Conservation (phyloP, 441 rosid genomes). For the Adansonia madagascariensis region DNA sequence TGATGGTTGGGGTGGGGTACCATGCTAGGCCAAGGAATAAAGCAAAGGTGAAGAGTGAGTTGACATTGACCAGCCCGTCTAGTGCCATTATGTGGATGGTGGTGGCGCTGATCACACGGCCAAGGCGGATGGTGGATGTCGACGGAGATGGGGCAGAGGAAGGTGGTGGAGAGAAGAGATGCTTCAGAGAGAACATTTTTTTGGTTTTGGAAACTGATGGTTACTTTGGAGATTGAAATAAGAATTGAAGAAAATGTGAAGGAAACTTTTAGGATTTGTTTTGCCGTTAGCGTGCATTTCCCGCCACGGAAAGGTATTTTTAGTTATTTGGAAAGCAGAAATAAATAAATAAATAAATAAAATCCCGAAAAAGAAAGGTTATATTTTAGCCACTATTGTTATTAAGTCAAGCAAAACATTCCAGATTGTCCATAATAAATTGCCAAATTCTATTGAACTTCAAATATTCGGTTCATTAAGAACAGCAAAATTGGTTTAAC, state of each 20-base stretch:
- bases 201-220: not conserved
- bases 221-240: not conserved
- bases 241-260: not conserved
- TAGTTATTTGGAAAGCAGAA: not conserved
- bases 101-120: conserved; percentile 42
- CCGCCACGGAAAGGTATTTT: conserved; percentile 25
- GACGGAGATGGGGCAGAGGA: conserved; percentile 15
- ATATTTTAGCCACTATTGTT: not conserved
- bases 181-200: not conserved
- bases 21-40: conserved; percentile 74
- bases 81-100: conserved; percentile 71
- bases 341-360: not conserved
- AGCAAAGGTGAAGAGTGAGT: conserved; percentile 80
- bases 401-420: too few species aligned
- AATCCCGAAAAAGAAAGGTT: not conserved
- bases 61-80: conserved; percentile 76
- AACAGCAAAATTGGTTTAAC: not conserved
- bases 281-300: conserved; percentile 23
- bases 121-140: conserved; percentile 31
- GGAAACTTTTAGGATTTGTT: conserved; percentile 6
- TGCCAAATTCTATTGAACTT: not conserved
- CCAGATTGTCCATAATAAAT: not conserved
- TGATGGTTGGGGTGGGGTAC: conserved; percentile 45
- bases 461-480: not conserved
- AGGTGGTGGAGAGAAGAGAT: not conserved